Evolutionary conservation across 140 eudicot species (phyloP), one percentile per base, ranked within the genome.

Genomic region (Anethum foeniculum): DNA sequence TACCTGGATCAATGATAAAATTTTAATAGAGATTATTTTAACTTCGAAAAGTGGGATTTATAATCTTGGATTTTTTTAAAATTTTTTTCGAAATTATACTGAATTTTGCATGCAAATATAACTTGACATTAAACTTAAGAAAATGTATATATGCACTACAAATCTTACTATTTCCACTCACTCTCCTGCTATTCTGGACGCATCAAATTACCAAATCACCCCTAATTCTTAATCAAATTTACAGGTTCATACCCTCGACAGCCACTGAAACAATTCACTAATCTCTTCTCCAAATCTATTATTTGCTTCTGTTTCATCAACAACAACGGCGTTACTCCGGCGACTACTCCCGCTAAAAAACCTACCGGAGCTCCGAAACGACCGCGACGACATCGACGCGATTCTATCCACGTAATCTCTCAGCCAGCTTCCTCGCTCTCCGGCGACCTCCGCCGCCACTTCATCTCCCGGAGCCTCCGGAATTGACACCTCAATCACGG

Each of bases 321-420:
- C 87, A 67, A 78, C 80, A 1, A 75, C 78, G 5, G 56, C 68
- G 49, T 92, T 93, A 49, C 82, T 90, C 87, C 96, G 92, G 54
- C 98, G 90, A 82, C 99, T 89, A 72, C 99, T 94, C 8, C 99
- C 99, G 56, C 90, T 80, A 86, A 89, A 92, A 80, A 88, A 90
- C 85, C 99, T 87, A 3, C 97, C 99, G 77, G 99, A 94, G 84
- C 97, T 85, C 11, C 97, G 85, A 71, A 94, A 90, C 48, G 99
- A 94, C 5, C 92, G 85, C 1, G 97, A 93, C 0, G 98, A 91
- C 19, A 89, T 41, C 0, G 96, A 86, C 51, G 97, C 84, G 0
- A 89, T 67, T 56, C 98, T 84, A 49, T 93, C 97, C 18, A 89
- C 89, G 80, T 94, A 94, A 15, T 94, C 99, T 34, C 94, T 91